phyloP scores from a whole-genome alignment of 2,329 filamentous ascomycete genomes.

The Neopestalotiopsis sp. region DNA sequence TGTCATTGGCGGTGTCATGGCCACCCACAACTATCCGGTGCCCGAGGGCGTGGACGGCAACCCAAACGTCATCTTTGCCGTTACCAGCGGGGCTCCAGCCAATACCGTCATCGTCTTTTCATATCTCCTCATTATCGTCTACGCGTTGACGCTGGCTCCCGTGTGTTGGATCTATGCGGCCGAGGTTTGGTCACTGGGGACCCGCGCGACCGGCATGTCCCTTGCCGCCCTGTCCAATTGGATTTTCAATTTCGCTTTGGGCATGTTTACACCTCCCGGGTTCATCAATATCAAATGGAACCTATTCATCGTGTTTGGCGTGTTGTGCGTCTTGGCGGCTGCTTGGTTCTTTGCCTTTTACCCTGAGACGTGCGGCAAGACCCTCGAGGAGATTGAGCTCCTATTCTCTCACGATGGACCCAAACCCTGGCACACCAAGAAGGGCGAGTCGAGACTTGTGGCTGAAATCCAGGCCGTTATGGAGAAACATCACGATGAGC shows the following conservation, averaged over 20 bases:
- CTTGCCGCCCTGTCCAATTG: constrained; percentile 59
- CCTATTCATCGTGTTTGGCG: constrained; percentile 47
- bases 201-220: constrained; percentile 63
- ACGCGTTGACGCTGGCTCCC: constrained; percentile 67
- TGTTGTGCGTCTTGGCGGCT: constrained; percentile 39
- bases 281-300: constrained; percentile 64
- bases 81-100: constrained; percentile 53
- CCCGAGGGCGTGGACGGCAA: constrained; percentile 52
- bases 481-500: constrained; percentile 26
- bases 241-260: constrained; percentile 65
- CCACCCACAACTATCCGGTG: constrained; percentile 46
- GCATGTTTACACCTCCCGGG: constrained; percentile 61
- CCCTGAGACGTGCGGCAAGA: constrained; percentile 43
- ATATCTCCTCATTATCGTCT: constrained; percentile 68
- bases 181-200: constrained; percentile 67
- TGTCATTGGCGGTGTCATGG: constrained; percentile 58
- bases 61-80: constrained; percentile 57
- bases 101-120: constrained; percentile 69
- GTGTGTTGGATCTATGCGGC: constrained; percentile 70
- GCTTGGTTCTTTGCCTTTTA: constrained; percentile 41
- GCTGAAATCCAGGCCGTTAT: constrained; percentile 35
- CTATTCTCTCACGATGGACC: constrained; percentile 40
- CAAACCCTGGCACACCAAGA: constrained; percentile 44
- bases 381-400: constrained; percentile 43
- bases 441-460: constrained; percentile 33